Percentiles rank a stretch among this genome's conserved stretches.
phyloP scores from a whole-genome alignment of 345 rosid species.

The Eucalyptus cloeziana region DNA sequence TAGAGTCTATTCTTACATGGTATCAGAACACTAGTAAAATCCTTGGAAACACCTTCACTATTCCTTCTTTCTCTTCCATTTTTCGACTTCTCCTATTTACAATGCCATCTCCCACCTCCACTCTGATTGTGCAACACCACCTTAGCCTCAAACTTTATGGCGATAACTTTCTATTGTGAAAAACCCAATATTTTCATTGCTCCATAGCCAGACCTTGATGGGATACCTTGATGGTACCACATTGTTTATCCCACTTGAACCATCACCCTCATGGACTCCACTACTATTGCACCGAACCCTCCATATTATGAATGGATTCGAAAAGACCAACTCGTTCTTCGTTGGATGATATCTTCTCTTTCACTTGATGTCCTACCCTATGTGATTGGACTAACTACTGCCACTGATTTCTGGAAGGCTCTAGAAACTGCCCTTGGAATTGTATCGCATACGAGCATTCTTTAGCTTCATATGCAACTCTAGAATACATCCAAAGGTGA shows the following conservation, averaged over 20 bases:
- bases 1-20: background rate
- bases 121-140: background rate
- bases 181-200: too few relatives aligned
- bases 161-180: too few relatives aligned
- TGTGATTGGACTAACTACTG: too few relatives aligned
- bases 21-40: background rate
- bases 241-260: background rate
- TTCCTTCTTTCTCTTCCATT: background rate
- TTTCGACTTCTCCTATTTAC: background rate
- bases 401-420: background rate
- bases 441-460: background rate
- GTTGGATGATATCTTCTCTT: background rate
- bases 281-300: background rate
- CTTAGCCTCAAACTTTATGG: background rate
- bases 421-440: background rate
- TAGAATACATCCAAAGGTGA: too few relatives aligned
- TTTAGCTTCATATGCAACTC: background rate
- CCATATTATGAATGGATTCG: background rate
- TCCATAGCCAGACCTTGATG: fast-evolving
- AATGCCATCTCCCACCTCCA: background rate
- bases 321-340: background rate
- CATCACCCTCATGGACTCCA: background rate
- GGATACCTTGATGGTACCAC: too few relatives aligned
- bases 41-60: background rate
- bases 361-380: too few relatives aligned